Evolutionary conservation across 257 asterid genomes (phyloP), one percentile per base, ranked within the genome.

Genomic region (Solanum raphanifolium): DNA sequence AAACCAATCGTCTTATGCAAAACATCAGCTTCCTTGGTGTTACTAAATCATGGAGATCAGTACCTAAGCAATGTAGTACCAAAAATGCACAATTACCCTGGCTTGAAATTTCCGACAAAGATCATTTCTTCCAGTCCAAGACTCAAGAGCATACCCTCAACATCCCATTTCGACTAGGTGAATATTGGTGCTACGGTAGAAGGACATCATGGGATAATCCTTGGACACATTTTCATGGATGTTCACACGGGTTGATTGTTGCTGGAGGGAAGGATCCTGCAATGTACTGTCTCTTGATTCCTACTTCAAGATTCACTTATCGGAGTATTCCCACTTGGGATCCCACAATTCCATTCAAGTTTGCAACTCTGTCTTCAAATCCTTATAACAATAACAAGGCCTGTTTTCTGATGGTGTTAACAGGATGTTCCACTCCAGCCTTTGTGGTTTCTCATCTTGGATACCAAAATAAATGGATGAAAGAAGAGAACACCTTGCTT

Each of bases 81-180:
- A 36, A 46, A 58, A 58, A 58, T 7, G 81, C 43, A 15, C 84
- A 60, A 52, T 34, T 87, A 65, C 88, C 46, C 16, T 46, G 55
- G 86, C 92, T 89, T 46, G 85, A 89, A n/a, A 88, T 92, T n/a
- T 78, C 46, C 2, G 48, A 87, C 0, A 87, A n/a, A 9, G 34
- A 73, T 52, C 16, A 32, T 55, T 18, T 55, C 62, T 39, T 18
- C 62, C 36, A 46, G 34, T 74, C 23, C 82, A 38, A 89, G n/a
- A 34, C 48, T 62, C 82, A 41, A 15, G 41, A 82, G 48, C 82
- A 79, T 65, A 41, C 31, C 31, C 62, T 86, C 83, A 82, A 34
- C 85, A 82, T 90, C 83, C 65, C 62, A 29, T 76, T 81, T 82
- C 82, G 85, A 83, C 85, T 34, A 52, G 87, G 88, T 74, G 55